phyloP scores from a whole-genome alignment of 768 basidiomycete species.

The Hydnum rufescens region DNA sequence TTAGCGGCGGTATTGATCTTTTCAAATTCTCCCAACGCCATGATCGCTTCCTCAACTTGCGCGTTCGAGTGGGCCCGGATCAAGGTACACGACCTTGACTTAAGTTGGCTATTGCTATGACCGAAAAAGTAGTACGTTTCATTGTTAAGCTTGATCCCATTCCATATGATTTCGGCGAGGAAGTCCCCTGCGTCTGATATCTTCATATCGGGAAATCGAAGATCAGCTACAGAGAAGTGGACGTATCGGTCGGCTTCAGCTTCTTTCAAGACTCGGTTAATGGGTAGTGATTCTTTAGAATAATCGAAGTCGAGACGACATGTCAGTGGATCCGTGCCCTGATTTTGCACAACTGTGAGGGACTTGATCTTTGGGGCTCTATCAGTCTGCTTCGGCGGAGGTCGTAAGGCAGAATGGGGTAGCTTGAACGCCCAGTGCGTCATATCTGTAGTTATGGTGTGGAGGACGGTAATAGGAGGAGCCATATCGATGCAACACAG shows the following conservation, averaged over 20 bases:
- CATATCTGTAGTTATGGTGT: too few relatives aligned
- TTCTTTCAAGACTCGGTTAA: background rate
- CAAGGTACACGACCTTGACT: slow-evolving; percentile 43
- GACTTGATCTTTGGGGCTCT: too few relatives aligned
- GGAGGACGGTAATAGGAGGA: too few relatives aligned
- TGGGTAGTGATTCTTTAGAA: too few relatives aligned
- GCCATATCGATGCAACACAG: too few relatives aligned
- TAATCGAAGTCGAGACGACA: too few relatives aligned
- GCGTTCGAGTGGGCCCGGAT: slow-evolving; percentile 32
- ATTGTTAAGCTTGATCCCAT: slow-evolving; percentile 36
- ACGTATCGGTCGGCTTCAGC: background rate
- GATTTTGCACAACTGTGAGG: too few relatives aligned
- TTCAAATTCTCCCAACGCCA: slow-evolving; percentile 35
- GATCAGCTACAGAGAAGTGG: background rate
- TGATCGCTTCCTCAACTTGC: slow-evolving; percentile 39
- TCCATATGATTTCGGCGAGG: slow-evolving; percentile 32
- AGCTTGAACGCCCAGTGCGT: too few relatives aligned
- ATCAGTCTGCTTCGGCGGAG: too few relatives aligned
- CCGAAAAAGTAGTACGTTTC: slow-evolving; percentile 48
- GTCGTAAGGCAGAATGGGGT: too few relatives aligned
- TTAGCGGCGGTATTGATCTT: slow-evolving; percentile 45
- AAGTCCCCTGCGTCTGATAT: slow-evolving; percentile 17
- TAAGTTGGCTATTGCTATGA: slow-evolving; percentile 50
- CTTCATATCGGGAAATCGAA: background rate
- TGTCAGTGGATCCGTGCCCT: too few relatives aligned